Evolutionary conservation across 495 filamentous ascomycete genomes (phyloP), one percentile per base, ranked within the genome.

Genomic region (Zalerion maritima): DNA sequence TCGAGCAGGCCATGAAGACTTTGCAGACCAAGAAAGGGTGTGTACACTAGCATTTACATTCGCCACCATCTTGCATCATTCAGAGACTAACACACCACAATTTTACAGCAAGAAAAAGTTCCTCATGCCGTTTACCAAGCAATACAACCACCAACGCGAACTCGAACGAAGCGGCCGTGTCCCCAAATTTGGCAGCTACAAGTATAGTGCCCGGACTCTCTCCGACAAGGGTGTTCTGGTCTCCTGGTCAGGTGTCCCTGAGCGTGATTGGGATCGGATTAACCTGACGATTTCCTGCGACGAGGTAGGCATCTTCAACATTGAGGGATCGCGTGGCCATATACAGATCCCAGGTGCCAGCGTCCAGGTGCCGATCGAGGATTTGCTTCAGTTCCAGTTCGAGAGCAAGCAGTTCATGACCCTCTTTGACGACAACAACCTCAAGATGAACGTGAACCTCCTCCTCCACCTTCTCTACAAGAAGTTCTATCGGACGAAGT

Each of bases 1-100:
- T 99, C 43, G 89, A 99, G 61, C 86, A 94, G 50, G 84, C 89
- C 12, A 93, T 99, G 85, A 67, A 86, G 30, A 96, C 91, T n/a
- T 69, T 99, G 28, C 91, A 96, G 54, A 89, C 79, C 52, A 94
- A 93, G 58, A 92, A 94, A 54, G 86, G 83, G 57, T 69, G 60
- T 46, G 54, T 35, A 5, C n/a, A n/a, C n/a, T n/a, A n/a, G n/a
- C n/a, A 27, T 20, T 17, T 8, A 12, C 16, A 12, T 13, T 39
- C 18, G 21, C 31, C 13, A 19, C 7, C 13, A 9, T 28, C 13
- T 13, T 7, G 11, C 18, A 18, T 18, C 7, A 23, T 17, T 21
- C 20, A 20, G 18, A 26, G 11, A 18, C 18, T 25, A 6, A 24
- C 34, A 26, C 37, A 29, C 38, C 34, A 36, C 23, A 18, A 18